phyloP scores from a whole-genome alignment of 1,284 basidiomycete genomes.

The Heimioporus retisporus region DNA sequence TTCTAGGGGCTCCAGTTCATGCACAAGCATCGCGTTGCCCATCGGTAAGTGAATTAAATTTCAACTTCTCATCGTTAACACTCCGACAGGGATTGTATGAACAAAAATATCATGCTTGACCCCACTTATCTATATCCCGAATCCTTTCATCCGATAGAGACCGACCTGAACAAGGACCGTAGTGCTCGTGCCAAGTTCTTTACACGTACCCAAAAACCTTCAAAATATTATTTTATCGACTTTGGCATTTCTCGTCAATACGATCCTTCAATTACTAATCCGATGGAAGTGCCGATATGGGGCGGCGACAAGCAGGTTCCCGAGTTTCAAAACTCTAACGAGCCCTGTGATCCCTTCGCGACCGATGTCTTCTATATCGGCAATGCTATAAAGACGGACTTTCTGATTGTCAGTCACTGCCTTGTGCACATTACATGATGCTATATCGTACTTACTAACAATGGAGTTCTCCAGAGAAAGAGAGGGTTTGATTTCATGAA shows the following conservation, averaged over 20 bases:
- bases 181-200: slow-evolving; percentile 17
- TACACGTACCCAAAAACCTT: slow-evolving; percentile 20
- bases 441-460: no score
- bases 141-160: slow-evolving; percentile 38
- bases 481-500: slow-evolving; percentile 27
- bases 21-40: slow-evolving; percentile 14
- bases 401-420: slow-evolving; percentile 25
- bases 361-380: slow-evolving; percentile 33
- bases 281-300: slow-evolving; percentile 27
- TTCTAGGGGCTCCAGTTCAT: slow-evolving; percentile 22
- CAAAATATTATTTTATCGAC: slow-evolving; percentile 11
- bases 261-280: slow-evolving; percentile 27
- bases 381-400: neutral
- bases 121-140: slow-evolving; percentile 36
- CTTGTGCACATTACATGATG: no score
- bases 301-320: slow-evolving; percentile 43
- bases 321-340: slow-evolving; percentile 1
- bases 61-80: neutral
- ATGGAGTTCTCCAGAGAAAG: slow-evolving; percentile 2
- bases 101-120: slow-evolving; percentile 50
- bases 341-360: neutral
- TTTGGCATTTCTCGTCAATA: slow-evolving; percentile 37
- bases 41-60: neutral
- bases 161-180: slow-evolving; percentile 24
- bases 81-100: slow-evolving; percentile 23